Evolutionary conservation across 371 early-diverging fungal species (phyloP).

Genomic region (Thermomucor indicae-seudaticae): DNA sequence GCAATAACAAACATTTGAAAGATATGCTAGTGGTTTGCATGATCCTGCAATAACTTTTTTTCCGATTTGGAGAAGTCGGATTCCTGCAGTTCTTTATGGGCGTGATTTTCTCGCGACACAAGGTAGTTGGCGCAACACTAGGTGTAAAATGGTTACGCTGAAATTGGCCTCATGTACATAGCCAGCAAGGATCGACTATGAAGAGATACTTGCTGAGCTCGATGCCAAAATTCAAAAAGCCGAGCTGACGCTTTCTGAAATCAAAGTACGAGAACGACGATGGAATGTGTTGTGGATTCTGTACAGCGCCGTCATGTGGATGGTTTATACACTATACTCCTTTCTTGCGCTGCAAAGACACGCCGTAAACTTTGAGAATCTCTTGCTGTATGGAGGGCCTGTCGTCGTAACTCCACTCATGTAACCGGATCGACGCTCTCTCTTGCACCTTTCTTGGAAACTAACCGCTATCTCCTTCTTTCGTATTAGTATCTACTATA

Average conservation of each 20-base stretch:
- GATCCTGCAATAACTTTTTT: too few species aligned
- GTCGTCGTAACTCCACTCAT: conserved; percentile 47
- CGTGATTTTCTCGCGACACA: too few species aligned
- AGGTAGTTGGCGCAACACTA: too few species aligned
- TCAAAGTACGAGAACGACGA: conserved; percentile 59
- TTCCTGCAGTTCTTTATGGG: too few species aligned
- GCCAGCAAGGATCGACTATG: too few species aligned
- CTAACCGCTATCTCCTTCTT: neutral
- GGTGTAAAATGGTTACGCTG: too few species aligned
- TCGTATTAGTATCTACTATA: conserved; percentile 43
- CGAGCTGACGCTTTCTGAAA: conserved; percentile 56
- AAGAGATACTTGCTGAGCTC: conserved; percentile 73
- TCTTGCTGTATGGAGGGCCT: conserved; percentile 10
- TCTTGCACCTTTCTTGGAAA: neutral
- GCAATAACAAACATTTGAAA: too few species aligned
- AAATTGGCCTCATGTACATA: too few species aligned
- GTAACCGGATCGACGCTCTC: conserved; percentile 24
- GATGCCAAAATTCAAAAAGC: conserved; percentile 72
- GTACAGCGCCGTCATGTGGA: conserved; percentile 66
- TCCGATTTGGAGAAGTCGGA: too few species aligned
- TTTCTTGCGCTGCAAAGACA: conserved; percentile 15
- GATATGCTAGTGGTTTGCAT: too few species aligned
- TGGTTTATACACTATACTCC: conserved; percentile 49
- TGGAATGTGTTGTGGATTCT: conserved; percentile 63
- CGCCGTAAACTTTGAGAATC: neutral